phyloP scores from a whole-genome alignment of 2,329 filamentous ascomycete species.

The Raffaelea arxii region DNA sequence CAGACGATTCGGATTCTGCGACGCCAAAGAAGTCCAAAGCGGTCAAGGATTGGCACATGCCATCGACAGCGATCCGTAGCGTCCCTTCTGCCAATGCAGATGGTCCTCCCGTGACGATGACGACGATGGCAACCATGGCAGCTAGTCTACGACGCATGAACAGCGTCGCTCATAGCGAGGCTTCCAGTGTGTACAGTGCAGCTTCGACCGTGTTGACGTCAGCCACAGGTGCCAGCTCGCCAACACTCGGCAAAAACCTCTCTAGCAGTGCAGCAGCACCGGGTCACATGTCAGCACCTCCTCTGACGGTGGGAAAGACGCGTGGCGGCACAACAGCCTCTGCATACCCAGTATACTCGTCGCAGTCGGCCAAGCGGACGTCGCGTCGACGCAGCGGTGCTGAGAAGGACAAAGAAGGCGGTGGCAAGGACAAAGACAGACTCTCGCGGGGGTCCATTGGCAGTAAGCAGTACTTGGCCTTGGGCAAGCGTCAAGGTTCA shows the following conservation, averaged over 20 bases:
- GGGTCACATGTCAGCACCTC: not conserved
- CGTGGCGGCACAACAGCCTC: not conserved
- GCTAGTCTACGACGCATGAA: conserved; percentile 49
- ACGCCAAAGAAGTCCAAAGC: too few species aligned
- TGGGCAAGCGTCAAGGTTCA: conserved; percentile 6
- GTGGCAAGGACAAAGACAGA: not conserved
- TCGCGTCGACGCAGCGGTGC: not conserved
- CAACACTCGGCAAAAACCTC: not conserved
- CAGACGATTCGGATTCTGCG: too few species aligned
- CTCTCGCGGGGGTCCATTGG: conserved; percentile 3
- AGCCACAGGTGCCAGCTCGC: conserved; percentile 4
- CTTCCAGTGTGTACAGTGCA: conserved; percentile 24
- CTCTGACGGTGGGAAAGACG: too few species aligned
- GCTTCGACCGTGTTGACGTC: conserved; percentile 5
- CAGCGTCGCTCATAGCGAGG: conserved; percentile 34
- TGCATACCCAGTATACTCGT: not conserved
- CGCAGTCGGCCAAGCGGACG: too few species aligned
- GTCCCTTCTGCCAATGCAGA: too few species aligned
- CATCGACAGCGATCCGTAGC: too few species aligned
- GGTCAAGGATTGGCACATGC: too few species aligned
- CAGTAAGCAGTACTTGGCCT: conserved; percentile 12
- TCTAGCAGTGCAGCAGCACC: too few species aligned
- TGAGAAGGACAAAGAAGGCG: conserved; percentile 4
- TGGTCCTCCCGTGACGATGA: too few species aligned
- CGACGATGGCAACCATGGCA: conserved; percentile 30